Base-by-base conservation (phyloP, 371 early-diverging fungal genomes). In the Actinomucor elegans region DNA sequence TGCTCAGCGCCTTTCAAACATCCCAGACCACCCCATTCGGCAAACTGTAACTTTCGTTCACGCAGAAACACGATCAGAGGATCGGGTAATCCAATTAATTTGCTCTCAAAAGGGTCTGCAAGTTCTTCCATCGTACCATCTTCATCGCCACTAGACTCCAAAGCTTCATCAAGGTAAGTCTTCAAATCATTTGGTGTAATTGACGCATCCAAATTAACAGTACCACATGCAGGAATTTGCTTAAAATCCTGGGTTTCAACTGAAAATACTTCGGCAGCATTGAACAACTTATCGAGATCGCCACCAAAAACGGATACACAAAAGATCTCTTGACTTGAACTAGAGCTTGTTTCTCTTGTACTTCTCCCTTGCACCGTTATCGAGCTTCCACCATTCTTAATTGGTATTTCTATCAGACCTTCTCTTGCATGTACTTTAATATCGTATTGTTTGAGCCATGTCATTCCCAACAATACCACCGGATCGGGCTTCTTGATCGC, bases 1-100 rank as follows among this genome's bases (percentile, higher is more conserved):
- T 28, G 41, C 17, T 42, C 28, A 18, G 17, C 42, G 17, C 18
- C 35, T 14, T 35, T 28, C 3, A 62, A 31, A 17, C 53, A 20
- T 11, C 50, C 51, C 0, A 42, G 20, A n/a, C 57, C 50, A 14
- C 36, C 26, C 3, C 35, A 33, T 44, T 57, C 57, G 2, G 45
- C 21, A 24, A 57, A 57, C 8, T 11, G 5, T 4, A 20, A 0
- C 26, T 37, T 48, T 24, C 35, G 24, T 36, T 4, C 12, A 17
- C 37, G 0, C 15, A 37, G 8, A n/a, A 27, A 11, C 8, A n/a
- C 5, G 15, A 17, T 11, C 1, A 45, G 17, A 3, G 17, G 24
- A 29, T 1, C 2, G 9, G 45, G 32, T 15, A 45, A 18, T 6
- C 17, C 20, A 9, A 1, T 2, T 2, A 32, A 9, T 8, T 15